phyloP scores from a whole-genome alignment of 2,329 filamentous ascomycete species.

The Colletotrichum godetiae region DNA sequence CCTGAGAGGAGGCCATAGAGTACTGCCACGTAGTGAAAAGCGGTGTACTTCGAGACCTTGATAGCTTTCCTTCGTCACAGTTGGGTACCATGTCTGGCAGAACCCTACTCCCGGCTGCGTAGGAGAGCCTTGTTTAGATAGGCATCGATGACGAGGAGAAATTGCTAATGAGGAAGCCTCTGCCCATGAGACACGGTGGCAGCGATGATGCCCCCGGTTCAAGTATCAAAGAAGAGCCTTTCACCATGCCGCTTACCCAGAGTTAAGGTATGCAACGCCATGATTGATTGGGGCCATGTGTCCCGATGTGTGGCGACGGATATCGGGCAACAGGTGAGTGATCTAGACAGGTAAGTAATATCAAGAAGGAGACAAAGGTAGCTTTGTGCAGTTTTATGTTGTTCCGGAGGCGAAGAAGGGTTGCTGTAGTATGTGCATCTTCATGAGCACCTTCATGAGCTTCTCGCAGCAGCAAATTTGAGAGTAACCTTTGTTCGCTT shows the following conservation, averaged over 20 bases:
- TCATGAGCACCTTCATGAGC: neutral
- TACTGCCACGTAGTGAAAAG: neutral
- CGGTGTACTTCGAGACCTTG: neutral
- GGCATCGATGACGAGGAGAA: neutral
- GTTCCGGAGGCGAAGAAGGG: neutral
- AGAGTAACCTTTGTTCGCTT: neutral
- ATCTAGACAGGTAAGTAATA: neutral
- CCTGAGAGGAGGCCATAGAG: neutral
- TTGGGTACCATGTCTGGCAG: neutral
- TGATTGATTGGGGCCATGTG: neutral
- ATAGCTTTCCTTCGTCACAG: neutral
- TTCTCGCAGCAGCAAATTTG: neutral
- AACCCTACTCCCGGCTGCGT: neutral
- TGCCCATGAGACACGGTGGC: neutral
- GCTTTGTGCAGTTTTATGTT: neutral
- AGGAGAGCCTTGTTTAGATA: neutral
- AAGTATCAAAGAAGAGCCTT: neutral
- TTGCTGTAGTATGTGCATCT: neutral
- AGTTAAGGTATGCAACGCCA: neutral
- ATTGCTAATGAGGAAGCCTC: neutral
- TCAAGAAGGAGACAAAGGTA: neutral
- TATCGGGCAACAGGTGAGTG: neutral
- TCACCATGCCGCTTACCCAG: neutral
- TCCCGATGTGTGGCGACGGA: neutral
- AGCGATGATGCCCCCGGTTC: neutral